Conservation (phyloP, 805 yeast genomes). For the Lipomyces sp. region DNA sequence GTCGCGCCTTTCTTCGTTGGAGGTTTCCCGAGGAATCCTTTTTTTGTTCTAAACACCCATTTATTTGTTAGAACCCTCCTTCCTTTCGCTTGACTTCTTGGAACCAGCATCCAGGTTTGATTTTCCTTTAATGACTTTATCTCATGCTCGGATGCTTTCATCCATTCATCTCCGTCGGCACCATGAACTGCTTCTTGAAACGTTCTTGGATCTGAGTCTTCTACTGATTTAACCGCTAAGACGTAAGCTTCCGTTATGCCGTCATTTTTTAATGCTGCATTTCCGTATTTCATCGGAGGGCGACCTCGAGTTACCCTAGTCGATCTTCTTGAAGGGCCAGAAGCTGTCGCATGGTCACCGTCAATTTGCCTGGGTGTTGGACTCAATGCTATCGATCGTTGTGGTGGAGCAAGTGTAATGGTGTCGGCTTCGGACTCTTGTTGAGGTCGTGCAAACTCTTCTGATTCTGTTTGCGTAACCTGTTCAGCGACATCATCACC, state of each 20-base stretch:
- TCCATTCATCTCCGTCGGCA: slow-evolving; percentile 8
- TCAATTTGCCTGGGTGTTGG: no score
- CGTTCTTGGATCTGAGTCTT: neutral
- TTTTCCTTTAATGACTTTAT: slow-evolving; percentile 18
- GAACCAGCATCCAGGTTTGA: slow-evolving; percentile 24
- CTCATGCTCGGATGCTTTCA: slow-evolving; percentile 3
- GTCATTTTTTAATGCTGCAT: slow-evolving; percentile 1
- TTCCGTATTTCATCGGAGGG: slow-evolving; percentile 5
- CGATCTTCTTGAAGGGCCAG: no score
- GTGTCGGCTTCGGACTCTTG: no score
- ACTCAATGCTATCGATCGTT: no score
- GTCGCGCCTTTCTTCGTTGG: slow-evolving; percentile 38
- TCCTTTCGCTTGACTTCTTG: slow-evolving; percentile 19
- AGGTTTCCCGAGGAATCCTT: slow-evolving; percentile 18
- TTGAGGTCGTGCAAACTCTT: no score
- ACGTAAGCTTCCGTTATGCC: slow-evolving; percentile 4
- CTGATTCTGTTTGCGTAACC: no score
- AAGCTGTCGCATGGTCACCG: no score
- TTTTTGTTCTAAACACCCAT: slow-evolving; percentile 40
- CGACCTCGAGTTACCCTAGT: no score
- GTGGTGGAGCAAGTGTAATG: no score
- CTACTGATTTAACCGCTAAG: slow-evolving; percentile 5
- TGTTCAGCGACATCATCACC: no score
- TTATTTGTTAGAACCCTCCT: slow-evolving; percentile 28
- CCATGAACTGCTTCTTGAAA: slow-evolving; percentile 6